Base-by-base conservation (phyloP, 2,329 filamentous ascomycete genomes). In the Colletotrichum sp. region DNA sequence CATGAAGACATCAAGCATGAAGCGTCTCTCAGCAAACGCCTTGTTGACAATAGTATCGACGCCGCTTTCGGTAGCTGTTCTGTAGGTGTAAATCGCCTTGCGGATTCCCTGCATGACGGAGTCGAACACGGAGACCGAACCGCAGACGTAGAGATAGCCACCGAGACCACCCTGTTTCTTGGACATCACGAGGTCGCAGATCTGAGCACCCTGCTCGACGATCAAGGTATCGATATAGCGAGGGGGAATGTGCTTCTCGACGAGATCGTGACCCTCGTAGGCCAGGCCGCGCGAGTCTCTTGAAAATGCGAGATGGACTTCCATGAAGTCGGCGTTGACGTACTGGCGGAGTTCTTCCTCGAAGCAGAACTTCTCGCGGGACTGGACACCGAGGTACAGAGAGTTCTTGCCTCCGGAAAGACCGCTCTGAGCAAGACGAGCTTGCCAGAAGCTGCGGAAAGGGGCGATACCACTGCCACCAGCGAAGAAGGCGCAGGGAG, bases 1-100 rank as follows among this genome's bases (percentile, higher is more conserved):
- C 89, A 90, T 90, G 80, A 91, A 91, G 55, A 91, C 88, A 72
- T 91, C 89, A 0, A 90, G 81, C 89, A 91, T 91, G 78, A 91
- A 89, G 12, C 89, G 85, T 2, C 89, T 83, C 80, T 91, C 89
- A 0, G 89, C 89, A 76, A 91, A 90, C 0, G 89, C 89, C 36
- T 86, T 88, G 77, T 88, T 86, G 70, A 91, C 80, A 59, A 91
- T 86, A 24, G 85, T 80, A 65, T 91, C 89, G 1, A 88, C 86
- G 0, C 86, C 86, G 48, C 89, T 87, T 83, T 89, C 89, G 0
- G 87, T 90, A 3, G 89, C 85, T 4, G 87, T 87, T 48, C 88
- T 85, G 77, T 90, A 86, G 14, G 87, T 88, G 77, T 90, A 91
- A 24, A 91, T 86, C 1, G 89, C 89, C 80, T 88, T 89, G 14